phyloP scores from a whole-genome alignment of 306 rosid genomes.

The Castanea crenata region DNA sequence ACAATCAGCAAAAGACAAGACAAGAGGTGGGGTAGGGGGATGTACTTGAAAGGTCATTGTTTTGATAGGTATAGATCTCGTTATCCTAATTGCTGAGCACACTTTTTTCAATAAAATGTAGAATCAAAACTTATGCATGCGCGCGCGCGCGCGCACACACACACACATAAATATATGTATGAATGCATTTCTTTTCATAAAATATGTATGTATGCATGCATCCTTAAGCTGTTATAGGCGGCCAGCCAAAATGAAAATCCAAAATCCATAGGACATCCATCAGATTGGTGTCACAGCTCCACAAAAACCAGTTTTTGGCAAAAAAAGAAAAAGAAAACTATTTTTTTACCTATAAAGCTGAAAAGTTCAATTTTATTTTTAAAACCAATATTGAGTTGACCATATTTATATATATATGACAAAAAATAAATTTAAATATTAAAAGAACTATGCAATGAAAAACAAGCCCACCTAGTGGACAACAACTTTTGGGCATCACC shows the following conservation, averaged over 20 bases:
- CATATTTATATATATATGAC: not conserved
- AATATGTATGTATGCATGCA: too few species aligned
- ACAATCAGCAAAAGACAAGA: not conserved
- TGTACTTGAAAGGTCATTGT: not conserved
- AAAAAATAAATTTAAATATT: not conserved
- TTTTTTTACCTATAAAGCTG: not conserved
- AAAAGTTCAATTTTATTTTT: not conserved
- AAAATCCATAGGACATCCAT: not conserved
- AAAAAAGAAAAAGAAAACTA: not conserved
- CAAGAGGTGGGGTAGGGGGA: not conserved
- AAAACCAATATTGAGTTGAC: not conserved
- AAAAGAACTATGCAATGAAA: not conserved
- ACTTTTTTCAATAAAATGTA: not conserved
- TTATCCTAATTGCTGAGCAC: not conserved
- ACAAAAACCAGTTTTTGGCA: not conserved
- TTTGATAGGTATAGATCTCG: not conserved
- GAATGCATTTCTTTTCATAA: too few species aligned
- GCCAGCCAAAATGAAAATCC: not conserved
- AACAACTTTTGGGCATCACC: too few species aligned
- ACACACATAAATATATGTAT: too few species aligned
- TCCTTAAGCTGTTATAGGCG: too few species aligned
- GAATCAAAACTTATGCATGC: too few species aligned
- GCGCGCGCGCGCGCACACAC: rapidly evolving
- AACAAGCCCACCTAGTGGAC: not conserved
- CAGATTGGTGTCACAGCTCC: not conserved